Percentiles rank a stretch among this genome's conserved stretches.
These are phyloP conservation scores for Solanum neorickii DNA, from an alignment of 257 asterid genomes.

Conservation along the genomic window DNA sequence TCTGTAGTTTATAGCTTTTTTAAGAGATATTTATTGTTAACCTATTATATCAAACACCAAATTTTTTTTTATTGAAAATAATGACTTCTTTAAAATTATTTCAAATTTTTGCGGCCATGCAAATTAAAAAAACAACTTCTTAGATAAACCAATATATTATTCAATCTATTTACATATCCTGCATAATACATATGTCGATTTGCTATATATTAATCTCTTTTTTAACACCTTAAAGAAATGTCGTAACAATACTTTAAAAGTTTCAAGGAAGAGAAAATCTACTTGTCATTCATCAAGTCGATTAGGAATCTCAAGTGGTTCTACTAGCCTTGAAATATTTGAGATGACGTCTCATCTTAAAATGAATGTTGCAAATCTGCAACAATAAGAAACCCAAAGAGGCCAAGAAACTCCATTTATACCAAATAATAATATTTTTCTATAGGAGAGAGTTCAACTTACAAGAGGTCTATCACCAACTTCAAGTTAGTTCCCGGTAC, in stretches of 20 bases:
- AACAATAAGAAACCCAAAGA: neutral
- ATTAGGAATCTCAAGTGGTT: neutral
- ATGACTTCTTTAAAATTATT: too few species aligned
- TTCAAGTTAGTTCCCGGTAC: neutral
- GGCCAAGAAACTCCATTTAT: neutral
- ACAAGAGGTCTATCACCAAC: neutral
- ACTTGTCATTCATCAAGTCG: neutral
- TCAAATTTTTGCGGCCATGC: too few species aligned
- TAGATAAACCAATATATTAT: too few species aligned
- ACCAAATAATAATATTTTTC: neutral
- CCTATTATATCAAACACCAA: too few species aligned
- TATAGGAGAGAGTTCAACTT: neutral
- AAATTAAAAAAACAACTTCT: too few species aligned
- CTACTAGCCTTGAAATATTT: neutral
- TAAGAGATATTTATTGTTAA: too few species aligned
- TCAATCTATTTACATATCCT: too few species aligned
- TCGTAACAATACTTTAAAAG: slow-evolving; percentile 10
- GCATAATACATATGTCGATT: too few species aligned
- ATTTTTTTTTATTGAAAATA: too few species aligned
- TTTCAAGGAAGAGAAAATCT: neutral
- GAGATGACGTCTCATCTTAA: slow-evolving; percentile 1
- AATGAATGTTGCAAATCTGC: neutral
- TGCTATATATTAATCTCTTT: too few species aligned
- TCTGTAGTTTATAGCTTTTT: too few species aligned
- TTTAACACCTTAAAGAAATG: slow-evolving; percentile 3